These are phyloP conservation scores for Pythium graminicola DNA, from an alignment of 352 stramenopile genomes.

Conservation along the genomic window DNA sequence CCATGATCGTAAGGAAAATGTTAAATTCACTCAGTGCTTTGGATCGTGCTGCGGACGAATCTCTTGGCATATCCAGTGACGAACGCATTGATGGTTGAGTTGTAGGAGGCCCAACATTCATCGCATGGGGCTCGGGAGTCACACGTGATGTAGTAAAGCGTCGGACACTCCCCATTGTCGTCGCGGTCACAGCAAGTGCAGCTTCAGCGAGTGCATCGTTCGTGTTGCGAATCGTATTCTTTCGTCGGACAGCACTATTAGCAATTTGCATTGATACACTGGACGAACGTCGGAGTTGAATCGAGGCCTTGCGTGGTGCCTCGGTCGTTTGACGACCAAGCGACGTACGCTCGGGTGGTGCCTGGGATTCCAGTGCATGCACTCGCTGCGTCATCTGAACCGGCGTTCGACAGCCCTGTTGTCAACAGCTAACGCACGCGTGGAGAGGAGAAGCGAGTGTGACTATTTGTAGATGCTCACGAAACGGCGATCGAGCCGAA, in stretches of 20 bases:
- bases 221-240: slow-evolving; percentile 19
- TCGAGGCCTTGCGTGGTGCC: slow-evolving; percentile 21
- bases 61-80: slow-evolving; percentile 34
- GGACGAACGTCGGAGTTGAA: slow-evolving; percentile 37
- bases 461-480: neutral
- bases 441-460: neutral
- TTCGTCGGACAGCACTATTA: slow-evolving; percentile 19
- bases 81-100: slow-evolving; percentile 15
- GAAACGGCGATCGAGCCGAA: neutral
- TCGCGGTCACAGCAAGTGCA: slow-evolving; percentile 21
- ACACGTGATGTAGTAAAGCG: slow-evolving; percentile 26
- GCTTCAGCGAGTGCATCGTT: slow-evolving; percentile 17
- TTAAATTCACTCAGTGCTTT: slow-evolving; percentile 67
- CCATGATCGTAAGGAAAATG: slow-evolving; percentile 75
- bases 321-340: neutral
- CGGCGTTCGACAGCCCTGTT: too few relatives aligned
- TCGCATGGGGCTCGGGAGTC: slow-evolving; percentile 24
- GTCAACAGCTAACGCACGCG: too few relatives aligned
- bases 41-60: slow-evolving; percentile 44
- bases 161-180: slow-evolving; percentile 25
- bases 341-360: neutral
- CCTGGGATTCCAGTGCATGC: neutral
- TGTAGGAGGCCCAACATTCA: slow-evolving; percentile 12
- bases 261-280: slow-evolving; percentile 37
- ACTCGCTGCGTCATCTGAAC: slow-evolving; percentile 5